Percentiles rank a stretch among this genome's conserved stretches.
These are phyloP conservation scores for Acacia confusa DNA, from an alignment of 306 rosid species.

Conservation along the genomic window DNA sequence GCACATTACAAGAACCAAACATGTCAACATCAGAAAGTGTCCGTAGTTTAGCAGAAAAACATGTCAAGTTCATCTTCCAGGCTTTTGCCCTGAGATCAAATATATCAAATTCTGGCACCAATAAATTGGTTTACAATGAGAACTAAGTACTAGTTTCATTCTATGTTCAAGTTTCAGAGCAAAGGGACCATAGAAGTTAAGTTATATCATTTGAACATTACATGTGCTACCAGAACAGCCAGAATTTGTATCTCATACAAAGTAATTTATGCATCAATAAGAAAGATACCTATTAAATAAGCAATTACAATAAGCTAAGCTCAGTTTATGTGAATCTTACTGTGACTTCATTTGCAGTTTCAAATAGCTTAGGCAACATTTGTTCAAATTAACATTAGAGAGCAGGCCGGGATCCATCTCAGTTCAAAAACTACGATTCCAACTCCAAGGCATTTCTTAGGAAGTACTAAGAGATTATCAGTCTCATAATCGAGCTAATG, in stretches of 20 bases:
- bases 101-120: background rate
- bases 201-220: background rate
- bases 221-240: background rate
- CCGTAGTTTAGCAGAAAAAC: background rate
- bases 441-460: background rate
- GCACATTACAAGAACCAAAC: constrained; percentile 6
- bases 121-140: background rate
- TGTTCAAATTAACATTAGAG: background rate
- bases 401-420: background rate
- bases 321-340: constrained; percentile 1
- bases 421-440: background rate
- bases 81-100: background rate
- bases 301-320: background rate
- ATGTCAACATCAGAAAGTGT: background rate
- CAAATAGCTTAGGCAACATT: background rate
- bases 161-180: background rate
- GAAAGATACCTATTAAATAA: background rate
- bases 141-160: background rate
- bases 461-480: background rate
- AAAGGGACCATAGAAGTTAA: background rate
- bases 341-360: background rate
- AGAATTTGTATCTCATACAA: background rate
- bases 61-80: background rate
- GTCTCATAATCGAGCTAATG: background rate
- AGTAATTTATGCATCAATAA: background rate